Evolutionary conservation across 306 rosid genomes (phyloP).

Genomic region (Quercus parvula): DNA sequence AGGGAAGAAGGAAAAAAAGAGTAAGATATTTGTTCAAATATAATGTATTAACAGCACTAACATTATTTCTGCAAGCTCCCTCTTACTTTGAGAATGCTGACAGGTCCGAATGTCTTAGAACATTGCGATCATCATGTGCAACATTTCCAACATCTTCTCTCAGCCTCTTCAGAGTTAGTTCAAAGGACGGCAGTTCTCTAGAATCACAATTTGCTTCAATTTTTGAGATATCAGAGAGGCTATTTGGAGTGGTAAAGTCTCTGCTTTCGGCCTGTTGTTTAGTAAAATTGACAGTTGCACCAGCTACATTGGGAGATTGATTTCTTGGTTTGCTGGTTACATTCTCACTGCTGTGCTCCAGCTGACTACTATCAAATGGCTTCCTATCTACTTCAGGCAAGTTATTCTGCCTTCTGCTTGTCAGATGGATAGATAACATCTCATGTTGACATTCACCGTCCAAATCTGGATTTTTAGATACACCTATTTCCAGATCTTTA

Average conservation of each 20-base stretch:
- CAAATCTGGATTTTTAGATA: conserved; percentile 22
- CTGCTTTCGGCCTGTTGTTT: conserved; percentile 44
- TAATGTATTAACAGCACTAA: conserved; percentile 12
- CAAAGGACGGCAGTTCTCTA: conserved; percentile 48
- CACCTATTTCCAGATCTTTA: conserved; percentile 45
- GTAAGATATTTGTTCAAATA: conserved; percentile 6
- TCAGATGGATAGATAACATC: conserved; percentile 33
- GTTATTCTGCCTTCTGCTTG: conserved; percentile 27
- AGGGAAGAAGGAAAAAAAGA: conserved; percentile 2
- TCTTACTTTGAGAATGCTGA: conserved; percentile 66
- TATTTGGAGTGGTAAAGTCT: conserved; percentile 36
- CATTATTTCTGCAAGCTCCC: conserved; percentile 10
- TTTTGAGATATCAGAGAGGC: conserved; percentile 37
- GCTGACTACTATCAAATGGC: conserved; percentile 28
- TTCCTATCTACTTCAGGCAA: conserved; percentile 26
- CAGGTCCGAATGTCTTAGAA: conserved; percentile 48
- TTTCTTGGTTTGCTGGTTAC: conserved; percentile 23
- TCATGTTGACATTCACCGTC: conserved; percentile 22
- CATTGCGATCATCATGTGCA: conserved; percentile 46
- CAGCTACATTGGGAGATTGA: conserved; percentile 21
- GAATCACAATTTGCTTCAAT: conserved; percentile 35
- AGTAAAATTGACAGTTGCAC: conserved; percentile 26
- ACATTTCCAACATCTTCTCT: conserved; percentile 43
- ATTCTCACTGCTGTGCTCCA: conserved; percentile 29
- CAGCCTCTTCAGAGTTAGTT: conserved; percentile 46